These are phyloP conservation scores for Draba incana DNA, from an alignment of 345 rosid species.

Conservation along the genomic window DNA sequence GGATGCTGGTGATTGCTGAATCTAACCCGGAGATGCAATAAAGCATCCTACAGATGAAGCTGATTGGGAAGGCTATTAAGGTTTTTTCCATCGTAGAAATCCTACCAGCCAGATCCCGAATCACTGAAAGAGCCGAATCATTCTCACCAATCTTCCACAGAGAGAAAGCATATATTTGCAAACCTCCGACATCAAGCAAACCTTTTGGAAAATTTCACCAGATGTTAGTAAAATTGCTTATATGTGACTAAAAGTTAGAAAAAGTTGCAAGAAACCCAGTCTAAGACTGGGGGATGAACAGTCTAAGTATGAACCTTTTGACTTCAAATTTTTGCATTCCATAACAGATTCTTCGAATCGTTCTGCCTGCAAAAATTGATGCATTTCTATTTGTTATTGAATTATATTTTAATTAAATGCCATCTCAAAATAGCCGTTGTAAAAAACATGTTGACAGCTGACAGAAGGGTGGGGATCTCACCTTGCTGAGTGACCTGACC, in stretches of 20 bases:
- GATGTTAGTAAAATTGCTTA: not conserved
- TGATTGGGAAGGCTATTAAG: slow-evolving; percentile 63
- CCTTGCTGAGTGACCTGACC: slow-evolving; percentile 81
- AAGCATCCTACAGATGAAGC: slow-evolving; percentile 81
- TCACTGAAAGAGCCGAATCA: slow-evolving; percentile 64
- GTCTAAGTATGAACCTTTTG: slow-evolving; percentile 53
- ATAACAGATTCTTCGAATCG: slow-evolving; percentile 54
- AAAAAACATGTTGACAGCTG: slow-evolving; percentile 19
- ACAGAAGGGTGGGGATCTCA: slow-evolving; percentile 39
- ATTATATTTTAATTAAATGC: not conserved
- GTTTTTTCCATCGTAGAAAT: slow-evolving; percentile 60
- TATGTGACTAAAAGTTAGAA: slow-evolving; percentile 1
- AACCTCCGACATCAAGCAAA: slow-evolving; percentile 66
- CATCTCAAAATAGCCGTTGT: not conserved
- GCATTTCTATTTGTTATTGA: slow-evolving; percentile 47
- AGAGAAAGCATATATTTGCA: slow-evolving; percentile 84
- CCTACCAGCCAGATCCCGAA: slow-evolving; percentile 59
- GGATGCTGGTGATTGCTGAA: slow-evolving; percentile 66
- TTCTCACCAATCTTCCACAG: slow-evolving; percentile 80
- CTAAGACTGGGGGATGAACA: slow-evolving; percentile 3
- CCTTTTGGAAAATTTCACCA: slow-evolving; percentile 46
- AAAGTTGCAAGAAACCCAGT: not conserved
- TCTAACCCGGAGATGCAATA: slow-evolving; percentile 77
- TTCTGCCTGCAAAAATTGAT: slow-evolving; percentile 33
- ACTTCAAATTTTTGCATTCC: slow-evolving; percentile 69